Evolutionary conservation across 169 alveolate genomes (phyloP).

Genomic region (Eimeria falciformis): DNA sequence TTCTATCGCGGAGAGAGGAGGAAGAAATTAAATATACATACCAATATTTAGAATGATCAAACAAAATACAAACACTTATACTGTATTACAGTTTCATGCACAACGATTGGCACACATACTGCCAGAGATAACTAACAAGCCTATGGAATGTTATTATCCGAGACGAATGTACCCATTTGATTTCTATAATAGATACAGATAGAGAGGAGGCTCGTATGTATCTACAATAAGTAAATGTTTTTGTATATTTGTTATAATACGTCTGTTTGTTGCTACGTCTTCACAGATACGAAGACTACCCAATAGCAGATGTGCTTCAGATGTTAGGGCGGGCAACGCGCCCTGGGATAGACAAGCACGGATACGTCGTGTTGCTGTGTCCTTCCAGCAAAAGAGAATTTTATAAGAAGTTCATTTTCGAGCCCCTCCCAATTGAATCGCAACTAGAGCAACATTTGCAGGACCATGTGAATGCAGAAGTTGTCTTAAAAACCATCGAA

Average conservation of each 20-base stretch:
- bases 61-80: too few relatives aligned
- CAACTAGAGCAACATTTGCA: constrained; percentile 94
- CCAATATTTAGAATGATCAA: too few relatives aligned
- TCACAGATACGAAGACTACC: constrained; percentile 94
- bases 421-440: constrained; percentile 99
- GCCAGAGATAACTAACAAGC: too few relatives aligned
- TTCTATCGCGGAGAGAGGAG: too few relatives aligned
- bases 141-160: too few relatives aligned
- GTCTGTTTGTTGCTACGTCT: not conserved
- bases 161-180: too few relatives aligned
- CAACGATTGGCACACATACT: too few relatives aligned
- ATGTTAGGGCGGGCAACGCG: constrained; percentile 92
- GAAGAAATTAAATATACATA: too few relatives aligned
- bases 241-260: not conserved
- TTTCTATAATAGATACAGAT: too few relatives aligned
- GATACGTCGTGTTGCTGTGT: constrained; percentile 86
- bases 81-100: too few relatives aligned
- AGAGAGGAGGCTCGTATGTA: not conserved
- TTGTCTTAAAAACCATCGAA: constrained; percentile 96
- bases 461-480: constrained; percentile 97
- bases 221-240: not conserved
- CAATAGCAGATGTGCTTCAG: constrained; percentile 95
- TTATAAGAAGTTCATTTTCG: constrained; percentile 96
- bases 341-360: constrained; percentile 80
- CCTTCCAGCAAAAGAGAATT: constrained; percentile 96